phyloP scores from a whole-genome alignment of 148 eudicot species.

The Persicaria tinctoria region DNA sequence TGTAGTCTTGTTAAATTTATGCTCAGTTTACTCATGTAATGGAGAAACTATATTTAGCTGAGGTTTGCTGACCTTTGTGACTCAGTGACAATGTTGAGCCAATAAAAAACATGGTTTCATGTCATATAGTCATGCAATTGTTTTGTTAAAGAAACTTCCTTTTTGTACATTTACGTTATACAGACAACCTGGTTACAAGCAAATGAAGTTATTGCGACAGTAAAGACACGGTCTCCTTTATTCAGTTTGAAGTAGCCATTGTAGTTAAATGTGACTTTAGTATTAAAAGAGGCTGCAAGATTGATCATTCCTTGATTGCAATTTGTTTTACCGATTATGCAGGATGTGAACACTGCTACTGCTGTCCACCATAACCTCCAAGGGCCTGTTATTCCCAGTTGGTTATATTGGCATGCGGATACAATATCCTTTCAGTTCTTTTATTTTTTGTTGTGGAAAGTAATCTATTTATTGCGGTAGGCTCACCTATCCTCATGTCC shows the following conservation, averaged over 20 bases:
- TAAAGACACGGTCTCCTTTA: conserved; percentile 98
- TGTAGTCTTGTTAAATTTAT: too few species aligned
- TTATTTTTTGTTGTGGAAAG: background rate
- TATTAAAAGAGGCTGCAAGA: background rate
- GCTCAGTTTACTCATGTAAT: background rate
- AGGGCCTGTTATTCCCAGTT: conserved; percentile 91
- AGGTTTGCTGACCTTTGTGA: background rate
- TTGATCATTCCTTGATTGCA: conserved; percentile 1
- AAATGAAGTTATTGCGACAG: conserved; percentile 93
- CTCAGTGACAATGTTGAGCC: background rate
- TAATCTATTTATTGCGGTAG: too few species aligned
- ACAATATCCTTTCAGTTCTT: too few species aligned
- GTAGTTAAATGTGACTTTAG: background rate
- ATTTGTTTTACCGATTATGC: conserved; percentile 15
- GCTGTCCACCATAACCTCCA: too few species aligned
- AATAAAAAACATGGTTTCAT: background rate
- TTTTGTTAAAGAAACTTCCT: background rate
- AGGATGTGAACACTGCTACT: conserved; percentile 86
- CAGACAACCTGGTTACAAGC: conserved; percentile 95
- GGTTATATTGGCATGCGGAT: conserved; percentile 98
- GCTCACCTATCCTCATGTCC: too few species aligned
- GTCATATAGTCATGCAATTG: background rate
- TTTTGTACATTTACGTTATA: conserved; percentile 15
- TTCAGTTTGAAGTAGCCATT: conserved; percentile 84
- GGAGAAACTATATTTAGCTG: background rate